Evolutionary conservation across 208 protist species (phyloP), one percentile per base, ranked within the genome.

Genomic region (Acanthamoeba pearcei): DNA sequence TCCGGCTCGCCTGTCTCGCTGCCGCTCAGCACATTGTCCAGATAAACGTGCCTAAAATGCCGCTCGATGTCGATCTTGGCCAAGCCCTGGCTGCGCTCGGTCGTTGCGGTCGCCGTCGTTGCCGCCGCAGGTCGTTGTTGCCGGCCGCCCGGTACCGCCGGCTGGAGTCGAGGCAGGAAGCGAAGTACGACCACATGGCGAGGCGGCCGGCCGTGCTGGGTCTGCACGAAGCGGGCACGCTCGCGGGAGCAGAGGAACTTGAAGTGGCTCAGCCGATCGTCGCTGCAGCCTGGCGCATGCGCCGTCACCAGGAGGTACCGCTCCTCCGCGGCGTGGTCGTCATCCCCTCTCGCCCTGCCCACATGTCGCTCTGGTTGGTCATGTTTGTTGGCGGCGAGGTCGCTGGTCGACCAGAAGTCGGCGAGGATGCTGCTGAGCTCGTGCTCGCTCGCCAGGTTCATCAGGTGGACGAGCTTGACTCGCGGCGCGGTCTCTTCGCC

Each of bases 231-330:
- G 5, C 32, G 51, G 24, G 83, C 83, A 15, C 83, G 83, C 51
- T 57, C 83, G 29, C 83, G n/a, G 9, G 83, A 91, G 42, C 51
- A 62, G 24, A 91, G 83, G 60, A 91, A 91, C 83, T 91, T 91
- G 83, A 91, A 91, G 83, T 91, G 83, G 51, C 83, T 62, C 29
- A 91, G n/a, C 27, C 83, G 83, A 22, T 91, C 57, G 35, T 72
- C 60, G 46, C 35, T 53, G 55, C 83, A 91, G 35, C 51, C 83
- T 1, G 51, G 83, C 22, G 42, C 60, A 32, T 91, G 83, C 15
- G 57, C 51, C 32, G 60, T 49, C 22, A 70, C 83, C 83, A 91
- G 32, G 15, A 91, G 60, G 46, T 32, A 91, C 12, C 83, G 27
- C 42, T 62, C 57, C 46, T 12, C 46, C 46, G 46, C 46, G 38